Percentiles rank a stretch among this genome's conserved stretches.
These are phyloP conservation scores for Podochytrium sp. DNA, from an alignment of 192 early-diverging fungal species.

Conservation along the genomic window DNA sequence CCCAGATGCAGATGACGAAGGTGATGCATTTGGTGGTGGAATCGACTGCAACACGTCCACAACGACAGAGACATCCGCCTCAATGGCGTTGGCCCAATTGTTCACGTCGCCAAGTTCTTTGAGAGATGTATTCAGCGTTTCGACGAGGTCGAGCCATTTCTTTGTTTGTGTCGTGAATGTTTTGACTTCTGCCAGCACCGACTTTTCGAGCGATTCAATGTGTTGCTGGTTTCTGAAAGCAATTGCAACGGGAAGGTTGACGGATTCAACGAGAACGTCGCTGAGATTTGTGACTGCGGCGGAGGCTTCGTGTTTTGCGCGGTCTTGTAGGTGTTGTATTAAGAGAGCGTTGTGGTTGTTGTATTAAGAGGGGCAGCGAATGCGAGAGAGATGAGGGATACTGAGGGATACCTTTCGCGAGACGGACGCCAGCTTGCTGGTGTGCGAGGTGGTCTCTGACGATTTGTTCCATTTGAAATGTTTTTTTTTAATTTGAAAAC, in stretches of 20 bases:
- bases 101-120: slow-evolving; percentile 90
- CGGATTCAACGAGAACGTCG: slow-evolving; percentile 60
- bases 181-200: background rate
- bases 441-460: background rate
- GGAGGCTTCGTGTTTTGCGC: slow-evolving; percentile 58
- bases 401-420: no score
- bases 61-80: slow-evolving; percentile 67
- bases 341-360: background rate
- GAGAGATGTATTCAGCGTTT: slow-evolving; percentile 73
- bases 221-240: slow-evolving; percentile 69
- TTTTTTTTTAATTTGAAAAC: no score
- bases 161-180: slow-evolving; percentile 60
- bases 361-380: background rate
- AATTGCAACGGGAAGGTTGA: slow-evolving; percentile 58
- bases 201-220: slow-evolving; percentile 54
- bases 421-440: background rate
- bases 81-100: slow-evolving; percentile 85
- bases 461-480: slow-evolving; percentile 11
- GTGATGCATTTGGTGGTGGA: no score
- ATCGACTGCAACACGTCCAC: background rate
- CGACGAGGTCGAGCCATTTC: slow-evolving; percentile 79
- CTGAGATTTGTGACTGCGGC: slow-evolving; percentile 54
- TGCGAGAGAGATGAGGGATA: background rate
- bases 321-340: slow-evolving; percentile 49
- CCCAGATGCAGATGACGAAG: no score